Conservation (phyloP, 768 basidiomycete genomes). For the Russula earlei region DNA sequence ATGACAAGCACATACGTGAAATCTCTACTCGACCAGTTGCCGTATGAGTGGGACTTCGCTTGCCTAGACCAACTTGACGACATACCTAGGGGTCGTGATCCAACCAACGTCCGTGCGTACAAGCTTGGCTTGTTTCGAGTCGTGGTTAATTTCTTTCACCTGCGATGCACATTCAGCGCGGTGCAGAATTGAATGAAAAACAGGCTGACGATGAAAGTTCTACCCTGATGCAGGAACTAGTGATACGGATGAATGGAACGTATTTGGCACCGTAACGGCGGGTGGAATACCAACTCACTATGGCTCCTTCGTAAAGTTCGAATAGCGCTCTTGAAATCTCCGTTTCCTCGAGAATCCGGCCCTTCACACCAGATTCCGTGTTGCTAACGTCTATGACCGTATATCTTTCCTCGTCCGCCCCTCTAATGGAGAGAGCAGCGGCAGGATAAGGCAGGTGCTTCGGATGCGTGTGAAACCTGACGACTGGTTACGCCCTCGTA, state of each 20-base stretch:
- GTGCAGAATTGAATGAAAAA: background rate
- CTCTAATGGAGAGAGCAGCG: conserved; percentile 63
- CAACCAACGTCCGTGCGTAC: conserved; percentile 73
- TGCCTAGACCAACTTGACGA: background rate
- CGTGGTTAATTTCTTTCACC: conserved; percentile 77
- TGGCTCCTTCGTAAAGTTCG: conserved; percentile 83
- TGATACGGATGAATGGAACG: background rate
- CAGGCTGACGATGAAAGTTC: conserved; percentile 60
- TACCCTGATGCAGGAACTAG: conserved; percentile 86
- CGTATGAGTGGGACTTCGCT: background rate
- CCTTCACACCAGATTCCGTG: conserved; percentile 28
- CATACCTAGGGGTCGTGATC: conserved; percentile 61
- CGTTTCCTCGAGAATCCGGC: conserved; percentile 63
- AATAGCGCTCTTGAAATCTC: conserved; percentile 79
- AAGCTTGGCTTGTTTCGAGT: conserved; percentile 60
- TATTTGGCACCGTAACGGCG: background rate
- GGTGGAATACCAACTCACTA: conserved; percentile 37
- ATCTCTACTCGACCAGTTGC: conserved; percentile 40
- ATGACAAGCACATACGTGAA: conserved; percentile 56
- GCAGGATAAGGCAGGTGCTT: conserved; percentile 74
- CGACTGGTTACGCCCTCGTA: background rate
- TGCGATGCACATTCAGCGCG: conserved; percentile 23
- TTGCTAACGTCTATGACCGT: conserved; percentile 55
- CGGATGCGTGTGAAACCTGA: conserved; percentile 75
- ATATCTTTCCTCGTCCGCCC: conserved; percentile 71